phyloP scores from a whole-genome alignment of 2,329 filamentous ascomycete genomes.

The Diplodia sapinea region DNA sequence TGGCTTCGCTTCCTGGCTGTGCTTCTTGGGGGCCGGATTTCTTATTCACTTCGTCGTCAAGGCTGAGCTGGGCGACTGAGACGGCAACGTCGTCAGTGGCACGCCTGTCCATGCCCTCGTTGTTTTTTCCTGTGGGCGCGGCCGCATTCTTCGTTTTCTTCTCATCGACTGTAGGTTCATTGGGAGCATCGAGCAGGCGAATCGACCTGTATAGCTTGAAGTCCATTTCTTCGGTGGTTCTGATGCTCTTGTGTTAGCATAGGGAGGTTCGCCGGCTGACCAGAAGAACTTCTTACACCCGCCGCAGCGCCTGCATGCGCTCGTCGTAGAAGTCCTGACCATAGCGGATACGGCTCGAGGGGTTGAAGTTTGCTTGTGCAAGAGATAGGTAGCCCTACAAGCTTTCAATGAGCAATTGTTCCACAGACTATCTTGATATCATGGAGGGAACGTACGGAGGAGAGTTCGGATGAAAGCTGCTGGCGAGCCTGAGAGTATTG shows the following conservation, averaged over 20 bases:
- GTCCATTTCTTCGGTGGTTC: slow-evolving; percentile 15
- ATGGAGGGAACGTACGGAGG: slow-evolving; percentile 51
- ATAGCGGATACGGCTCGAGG: slow-evolving; percentile 67
- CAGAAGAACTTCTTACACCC: slow-evolving; percentile 46
- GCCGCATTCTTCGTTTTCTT: background rate
- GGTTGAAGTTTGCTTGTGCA: slow-evolving; percentile 77
- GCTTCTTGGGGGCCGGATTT: background rate
- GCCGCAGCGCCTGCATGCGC: slow-evolving; percentile 68
- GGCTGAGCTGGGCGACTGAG: slow-evolving; percentile 4
- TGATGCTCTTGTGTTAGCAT: slow-evolving; percentile 37
- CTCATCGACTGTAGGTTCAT: background rate
- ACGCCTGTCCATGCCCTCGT: background rate
- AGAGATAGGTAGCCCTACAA: slow-evolving; percentile 57
- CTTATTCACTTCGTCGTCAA: background rate
- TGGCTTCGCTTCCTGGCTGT: background rate
- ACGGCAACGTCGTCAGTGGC: background rate
- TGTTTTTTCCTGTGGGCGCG: background rate
- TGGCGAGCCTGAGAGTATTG: slow-evolving; percentile 67
- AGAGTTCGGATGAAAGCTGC: slow-evolving; percentile 61
- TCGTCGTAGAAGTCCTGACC: slow-evolving; percentile 75
- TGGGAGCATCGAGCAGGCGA: background rate
- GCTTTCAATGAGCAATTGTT: background rate
- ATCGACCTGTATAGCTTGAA: slow-evolving; percentile 8
- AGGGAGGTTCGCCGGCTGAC: slow-evolving; percentile 32
- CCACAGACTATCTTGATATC: background rate